These are phyloP conservation scores for Rosa multiflora DNA, from an alignment of 306 rosid species.

Conservation along the genomic window DNA sequence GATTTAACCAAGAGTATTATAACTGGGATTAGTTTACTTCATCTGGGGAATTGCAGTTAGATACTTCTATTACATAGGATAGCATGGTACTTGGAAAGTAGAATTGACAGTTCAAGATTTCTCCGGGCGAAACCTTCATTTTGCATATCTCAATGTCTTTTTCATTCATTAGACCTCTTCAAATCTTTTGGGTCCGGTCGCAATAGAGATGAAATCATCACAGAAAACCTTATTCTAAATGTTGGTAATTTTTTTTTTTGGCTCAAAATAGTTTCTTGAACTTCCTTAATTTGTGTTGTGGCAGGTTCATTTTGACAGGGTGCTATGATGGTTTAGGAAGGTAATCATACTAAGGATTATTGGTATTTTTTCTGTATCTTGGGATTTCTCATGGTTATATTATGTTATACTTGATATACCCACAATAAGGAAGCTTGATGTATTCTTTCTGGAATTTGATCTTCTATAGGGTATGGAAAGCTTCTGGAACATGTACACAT, in stretches of 20 bases:
- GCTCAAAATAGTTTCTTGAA: conserved; percentile 6
- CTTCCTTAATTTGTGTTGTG: conserved; percentile 18
- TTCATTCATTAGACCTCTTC: not conserved
- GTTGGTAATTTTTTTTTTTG: conserved; percentile 7
- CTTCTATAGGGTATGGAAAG: conserved; percentile 69
- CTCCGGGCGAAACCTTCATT: not conserved
- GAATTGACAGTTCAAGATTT: not conserved
- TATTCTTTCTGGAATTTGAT: conserved; percentile 5
- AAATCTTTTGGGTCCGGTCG: not conserved
- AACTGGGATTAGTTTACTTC: not conserved
- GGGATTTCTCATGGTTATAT: not conserved
- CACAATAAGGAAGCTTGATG: conserved; percentile 14
- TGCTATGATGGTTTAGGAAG: conserved; percentile 90
- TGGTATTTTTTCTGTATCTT: not conserved
- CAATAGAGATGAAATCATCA: not conserved
- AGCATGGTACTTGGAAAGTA: not conserved
- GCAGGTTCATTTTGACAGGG: conserved; percentile 96
- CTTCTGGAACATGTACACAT: conserved; percentile 74
- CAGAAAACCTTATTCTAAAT: not conserved
- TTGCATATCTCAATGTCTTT: not conserved
- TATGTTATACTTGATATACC: conserved; percentile 14
- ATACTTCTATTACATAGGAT: not conserved
- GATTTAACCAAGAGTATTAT: not conserved
- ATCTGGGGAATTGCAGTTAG: not conserved
- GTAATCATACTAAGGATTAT: conserved; percentile 34